These are phyloP conservation scores for Wickerhamomyces alni DNA, from an alignment of 805 yeast genomes.

Conservation along the genomic window DNA sequence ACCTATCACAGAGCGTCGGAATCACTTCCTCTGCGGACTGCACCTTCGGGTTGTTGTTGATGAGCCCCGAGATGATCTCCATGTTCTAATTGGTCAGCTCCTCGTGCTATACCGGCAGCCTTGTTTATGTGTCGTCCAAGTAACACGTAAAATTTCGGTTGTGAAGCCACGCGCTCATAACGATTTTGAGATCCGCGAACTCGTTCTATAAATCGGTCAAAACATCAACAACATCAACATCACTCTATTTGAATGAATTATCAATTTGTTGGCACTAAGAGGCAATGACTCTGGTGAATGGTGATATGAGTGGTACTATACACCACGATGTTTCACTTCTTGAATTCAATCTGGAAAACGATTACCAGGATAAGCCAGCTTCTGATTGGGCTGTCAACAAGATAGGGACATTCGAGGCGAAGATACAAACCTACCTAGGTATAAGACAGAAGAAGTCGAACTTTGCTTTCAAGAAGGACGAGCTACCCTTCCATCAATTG, in stretches of 20 bases:
- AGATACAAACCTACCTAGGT: slow-evolving; percentile 30
- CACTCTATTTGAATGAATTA: no score
- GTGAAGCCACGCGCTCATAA: no score
- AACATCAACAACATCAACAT: not conserved
- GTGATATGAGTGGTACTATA: no score
- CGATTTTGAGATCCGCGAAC: not conserved
- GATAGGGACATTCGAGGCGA: slow-evolving; percentile 43
- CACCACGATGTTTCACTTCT: slow-evolving; percentile 18
- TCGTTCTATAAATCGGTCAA: not conserved
- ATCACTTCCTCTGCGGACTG: slow-evolving; percentile 78
- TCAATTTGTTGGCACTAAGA: no score
- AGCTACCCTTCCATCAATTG: slow-evolving; percentile 28
- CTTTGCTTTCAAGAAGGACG: slow-evolving; percentile 3
- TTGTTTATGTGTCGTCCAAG: no score
- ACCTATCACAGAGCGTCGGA: slow-evolving; percentile 80
- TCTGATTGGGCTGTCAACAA: slow-evolving; percentile 41
- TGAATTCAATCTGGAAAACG: slow-evolving; percentile 24
- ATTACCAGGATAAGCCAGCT: slow-evolving; percentile 31
- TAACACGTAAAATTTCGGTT: no score
- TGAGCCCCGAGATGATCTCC: slow-evolving; percentile 36
- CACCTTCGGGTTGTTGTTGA: slow-evolving; percentile 40
- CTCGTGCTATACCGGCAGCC: no score
- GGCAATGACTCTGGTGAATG: no score
- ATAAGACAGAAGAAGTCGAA: slow-evolving; percentile 7
- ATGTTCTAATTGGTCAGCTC: slow-evolving; percentile 12